Percentiles rank a stretch among this genome's conserved stretches.
Evolutionary conservation across 2,329 filamentous ascomycete species (phyloP).

Genomic region (Ophiobolus disseminans): DNA sequence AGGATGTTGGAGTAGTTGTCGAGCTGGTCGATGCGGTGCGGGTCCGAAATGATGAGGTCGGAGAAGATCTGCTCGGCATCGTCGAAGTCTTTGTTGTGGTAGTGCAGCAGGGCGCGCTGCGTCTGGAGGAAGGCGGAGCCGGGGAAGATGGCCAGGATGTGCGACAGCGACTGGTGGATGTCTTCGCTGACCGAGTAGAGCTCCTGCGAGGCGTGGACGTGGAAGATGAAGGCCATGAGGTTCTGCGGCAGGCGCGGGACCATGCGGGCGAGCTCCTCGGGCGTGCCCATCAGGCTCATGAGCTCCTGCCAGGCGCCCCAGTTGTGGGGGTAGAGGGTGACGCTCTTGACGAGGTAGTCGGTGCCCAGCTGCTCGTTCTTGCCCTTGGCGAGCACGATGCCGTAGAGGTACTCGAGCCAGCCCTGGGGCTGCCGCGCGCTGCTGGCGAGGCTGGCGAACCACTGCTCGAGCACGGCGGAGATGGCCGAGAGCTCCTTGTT

Average conservation of each 20-base stretch:
- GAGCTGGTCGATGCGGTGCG: conserved; percentile 80
- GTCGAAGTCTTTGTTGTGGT: conserved; percentile 83
- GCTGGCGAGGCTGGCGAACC: conserved; percentile 71
- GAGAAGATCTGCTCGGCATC: conserved; percentile 68
- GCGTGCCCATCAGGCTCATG: conserved; percentile 76
- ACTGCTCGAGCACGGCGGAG: conserved; percentile 76
- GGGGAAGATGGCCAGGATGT: conserved; percentile 85
- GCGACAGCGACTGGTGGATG: conserved; percentile 75
- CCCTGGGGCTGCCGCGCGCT: conserved; percentile 74
- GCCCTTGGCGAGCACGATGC: conserved; percentile 85
- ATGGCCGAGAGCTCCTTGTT: conserved; percentile 86
- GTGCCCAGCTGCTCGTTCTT: conserved; percentile 88
- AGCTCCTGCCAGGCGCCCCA: conserved; percentile 98
- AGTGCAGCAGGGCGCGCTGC: conserved; percentile 84
- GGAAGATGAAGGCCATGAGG: conserved; percentile 92
- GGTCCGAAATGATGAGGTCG: conserved; percentile 72
- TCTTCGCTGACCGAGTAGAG: conserved; percentile 84
- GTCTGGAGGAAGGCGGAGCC: conserved; percentile 88
- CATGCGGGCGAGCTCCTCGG: conserved; percentile 82
- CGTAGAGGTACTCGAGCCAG: conserved; percentile 95
- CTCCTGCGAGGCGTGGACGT: conserved; percentile 88
- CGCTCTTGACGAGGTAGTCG: conserved; percentile 85
- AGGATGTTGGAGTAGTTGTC: conserved; percentile 98
- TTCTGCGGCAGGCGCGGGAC: conserved; percentile 80
- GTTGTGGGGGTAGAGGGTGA: conserved; percentile 90